Percentiles rank a stretch among this genome's conserved stretches.
phyloP scores from a whole-genome alignment of 768 basidiomycete genomes.

The Leccinum arenicola region DNA sequence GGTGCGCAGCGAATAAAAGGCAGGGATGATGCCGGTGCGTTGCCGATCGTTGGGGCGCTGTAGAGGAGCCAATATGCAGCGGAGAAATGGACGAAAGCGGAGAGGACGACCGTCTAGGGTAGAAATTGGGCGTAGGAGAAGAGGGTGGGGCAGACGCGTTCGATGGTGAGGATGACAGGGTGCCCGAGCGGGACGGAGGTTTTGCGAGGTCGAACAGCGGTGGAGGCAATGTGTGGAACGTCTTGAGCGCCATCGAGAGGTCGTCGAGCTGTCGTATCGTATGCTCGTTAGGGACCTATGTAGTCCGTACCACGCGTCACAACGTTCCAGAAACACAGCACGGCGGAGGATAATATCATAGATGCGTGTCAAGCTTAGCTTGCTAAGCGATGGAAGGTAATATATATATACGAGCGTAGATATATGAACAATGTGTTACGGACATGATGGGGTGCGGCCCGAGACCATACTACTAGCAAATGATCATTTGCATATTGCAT shows the following conservation, averaged over 20 bases:
- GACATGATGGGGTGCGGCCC: too few relatives aligned
- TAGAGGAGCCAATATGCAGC: conserved; percentile 1
- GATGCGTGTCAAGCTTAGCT: too few relatives aligned
- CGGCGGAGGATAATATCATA: too few relatives aligned
- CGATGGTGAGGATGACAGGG: conserved; percentile 28
- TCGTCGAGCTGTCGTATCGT: conserved; percentile 24
- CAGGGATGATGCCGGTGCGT: too few relatives aligned
- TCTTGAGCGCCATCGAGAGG: conserved; percentile 35
- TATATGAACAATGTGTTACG: too few relatives aligned
- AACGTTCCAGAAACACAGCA: background rate
- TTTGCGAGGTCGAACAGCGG: conserved; percentile 36
- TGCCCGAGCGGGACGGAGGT: conserved; percentile 27
- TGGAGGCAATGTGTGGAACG: conserved; percentile 43
- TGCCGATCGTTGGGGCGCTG: too few relatives aligned
- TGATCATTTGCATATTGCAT: too few relatives aligned
- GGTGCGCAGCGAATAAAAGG: too few relatives aligned
- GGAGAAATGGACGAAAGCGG: conserved; percentile 8
- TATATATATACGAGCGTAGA: too few relatives aligned
- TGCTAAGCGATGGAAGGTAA: too few relatives aligned
- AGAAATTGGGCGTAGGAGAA: conserved; percentile 4
- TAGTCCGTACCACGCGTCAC: background rate
- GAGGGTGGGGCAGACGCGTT: conserved; percentile 18
- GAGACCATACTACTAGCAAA: too few relatives aligned
- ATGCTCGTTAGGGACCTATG: background rate
- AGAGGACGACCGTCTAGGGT: conserved; percentile 5